Evolutionary conservation across 768 basidiomycete genomes (phyloP).

Genomic region (Boletus rufocinnamomeus): DNA sequence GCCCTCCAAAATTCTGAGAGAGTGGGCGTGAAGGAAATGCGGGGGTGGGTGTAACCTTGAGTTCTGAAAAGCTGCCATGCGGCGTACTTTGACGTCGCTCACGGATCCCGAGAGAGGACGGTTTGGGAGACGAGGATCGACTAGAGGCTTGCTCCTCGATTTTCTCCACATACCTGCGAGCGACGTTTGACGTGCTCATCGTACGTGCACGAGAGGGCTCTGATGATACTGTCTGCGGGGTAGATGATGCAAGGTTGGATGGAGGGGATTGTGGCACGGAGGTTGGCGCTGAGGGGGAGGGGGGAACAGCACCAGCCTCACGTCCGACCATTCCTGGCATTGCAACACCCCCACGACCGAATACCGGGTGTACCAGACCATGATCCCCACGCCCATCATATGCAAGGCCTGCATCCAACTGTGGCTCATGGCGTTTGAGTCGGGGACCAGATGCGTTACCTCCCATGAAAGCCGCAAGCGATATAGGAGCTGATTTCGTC

Average conservation of each 20-base stretch:
- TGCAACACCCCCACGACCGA: conserved; percentile 72
- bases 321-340: conserved; percentile 66
- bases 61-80: conserved; percentile 20
- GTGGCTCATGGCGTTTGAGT: conserved; percentile 71
- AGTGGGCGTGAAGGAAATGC: conserved; percentile 14
- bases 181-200: conserved; percentile 38
- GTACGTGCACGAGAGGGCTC: conserved; percentile 32
- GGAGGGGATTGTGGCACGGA: conserved; percentile 4
- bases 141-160: conserved; percentile 41
- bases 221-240: conserved; percentile 12
- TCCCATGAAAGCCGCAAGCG: conserved; percentile 81
- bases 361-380: conserved; percentile 68
- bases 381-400: conserved; percentile 61
- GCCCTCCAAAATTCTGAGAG: conserved; percentile 25
- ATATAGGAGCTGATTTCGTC: conserved; percentile 52
- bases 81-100: conserved; percentile 57
- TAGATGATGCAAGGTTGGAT: background rate
- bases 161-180: conserved; percentile 40
- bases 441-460: conserved; percentile 75
- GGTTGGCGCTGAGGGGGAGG: conserved; percentile 11
- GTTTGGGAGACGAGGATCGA: conserved; percentile 32
- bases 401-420: conserved; percentile 64
- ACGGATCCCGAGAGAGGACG: conserved; percentile 34
- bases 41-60: conserved; percentile 18
- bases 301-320: conserved; percentile 7